phyloP scores from a whole-genome alignment of 164 flowering plant genomes.

The Liquidambar formosana region DNA sequence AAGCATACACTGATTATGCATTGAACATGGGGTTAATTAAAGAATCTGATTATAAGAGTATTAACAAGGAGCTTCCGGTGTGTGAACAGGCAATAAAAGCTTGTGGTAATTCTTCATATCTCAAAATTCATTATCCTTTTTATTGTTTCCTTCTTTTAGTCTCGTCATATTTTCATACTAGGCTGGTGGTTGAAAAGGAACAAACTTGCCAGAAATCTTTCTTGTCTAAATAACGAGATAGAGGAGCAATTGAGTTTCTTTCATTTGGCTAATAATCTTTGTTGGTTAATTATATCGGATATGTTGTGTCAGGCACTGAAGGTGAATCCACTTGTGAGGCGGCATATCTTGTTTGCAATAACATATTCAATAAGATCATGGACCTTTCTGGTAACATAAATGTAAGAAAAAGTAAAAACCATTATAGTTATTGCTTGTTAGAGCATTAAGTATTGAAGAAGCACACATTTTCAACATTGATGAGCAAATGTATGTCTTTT shows the following conservation, averaged over 20 bases:
- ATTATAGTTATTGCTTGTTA: too few relatives aligned
- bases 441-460: too few relatives aligned
- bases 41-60: conserved; percentile 26
- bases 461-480: too few relatives aligned
- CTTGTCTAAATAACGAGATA: too few relatives aligned
- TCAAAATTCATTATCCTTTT: not conserved
- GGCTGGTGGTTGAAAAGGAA: too few relatives aligned
- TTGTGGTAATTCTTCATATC: conserved; percentile 27
- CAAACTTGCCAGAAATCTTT: too few relatives aligned
- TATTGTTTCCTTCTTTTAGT: not conserved
- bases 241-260: too few relatives aligned
- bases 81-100: conserved; percentile 33
- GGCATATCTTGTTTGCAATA: conserved; percentile 24
- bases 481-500: not conserved
- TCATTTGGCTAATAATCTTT: not conserved
- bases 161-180: not conserved
- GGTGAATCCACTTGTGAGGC: conserved; percentile 25
- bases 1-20: conserved; percentile 43
- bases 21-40: conserved; percentile 33
- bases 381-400: conserved; percentile 16
- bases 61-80: conserved; percentile 29
- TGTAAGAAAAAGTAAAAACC: too few relatives aligned
- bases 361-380: conserved; percentile 18
- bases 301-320: conserved; percentile 21
- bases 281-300: not conserved